These are phyloP conservation scores for Thoreauomyces humboldtii DNA, from an alignment of 192 early-diverging fungal species.

Conservation along the genomic window DNA sequence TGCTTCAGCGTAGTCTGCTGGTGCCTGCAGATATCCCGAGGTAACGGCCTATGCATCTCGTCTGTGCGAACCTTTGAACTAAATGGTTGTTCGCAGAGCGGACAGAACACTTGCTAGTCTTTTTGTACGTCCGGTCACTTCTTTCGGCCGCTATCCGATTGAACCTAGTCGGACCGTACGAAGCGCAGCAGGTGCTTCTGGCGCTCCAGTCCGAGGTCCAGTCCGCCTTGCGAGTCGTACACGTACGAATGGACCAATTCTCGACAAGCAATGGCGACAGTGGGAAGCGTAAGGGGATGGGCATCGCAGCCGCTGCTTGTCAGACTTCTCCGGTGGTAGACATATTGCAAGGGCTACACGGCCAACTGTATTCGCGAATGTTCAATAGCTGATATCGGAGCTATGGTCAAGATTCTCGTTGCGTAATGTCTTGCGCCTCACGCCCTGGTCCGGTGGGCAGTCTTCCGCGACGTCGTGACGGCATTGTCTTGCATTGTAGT, in stretches of 20 bases:
- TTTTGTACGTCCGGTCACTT: constrained; percentile 81
- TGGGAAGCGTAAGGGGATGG: not conserved
- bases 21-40: constrained; percentile 51
- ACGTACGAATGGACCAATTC: not conserved
- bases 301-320: not conserved
- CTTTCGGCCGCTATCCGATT: constrained; percentile 85
- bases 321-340: constrained; percentile 42
- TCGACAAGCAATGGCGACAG: not conserved
- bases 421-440: too few species aligned
- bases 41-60: constrained; percentile 28
- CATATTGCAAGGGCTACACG: constrained; percentile 46
- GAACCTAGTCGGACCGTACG: constrained; percentile 86
- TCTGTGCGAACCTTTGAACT: not conserved
- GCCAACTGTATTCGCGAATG: constrained; percentile 44
- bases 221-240: not conserved
- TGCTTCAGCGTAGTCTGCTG: constrained; percentile 72
- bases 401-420: too few species aligned
- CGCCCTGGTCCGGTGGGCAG: too few species aligned
- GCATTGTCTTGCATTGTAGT: too few species aligned
- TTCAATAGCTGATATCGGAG: constrained; percentile 52
- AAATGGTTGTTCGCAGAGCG: constrained; percentile 45
- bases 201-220: constrained; percentile 17
- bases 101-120: constrained; percentile 73
- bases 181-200: constrained; percentile 74
- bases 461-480: too few species aligned